phyloP scores from a whole-genome alignment of 345 rosid genomes.

The Laguncularia racemosa region DNA sequence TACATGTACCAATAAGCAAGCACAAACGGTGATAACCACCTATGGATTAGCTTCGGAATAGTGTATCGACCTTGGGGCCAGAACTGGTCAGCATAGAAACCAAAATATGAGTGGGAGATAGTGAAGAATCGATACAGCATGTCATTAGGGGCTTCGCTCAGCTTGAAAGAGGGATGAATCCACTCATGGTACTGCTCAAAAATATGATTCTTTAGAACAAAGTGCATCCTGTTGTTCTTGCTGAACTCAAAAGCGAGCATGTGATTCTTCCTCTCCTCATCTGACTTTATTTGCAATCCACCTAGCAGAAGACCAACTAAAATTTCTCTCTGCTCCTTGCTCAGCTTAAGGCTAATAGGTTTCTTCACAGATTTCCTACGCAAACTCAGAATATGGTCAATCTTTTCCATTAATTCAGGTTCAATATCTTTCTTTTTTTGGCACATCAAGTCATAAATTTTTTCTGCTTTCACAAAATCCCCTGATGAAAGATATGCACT shows the following conservation, averaged over 20 bases:
- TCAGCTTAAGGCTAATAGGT: constrained; percentile 54
- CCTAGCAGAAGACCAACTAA: constrained; percentile 82
- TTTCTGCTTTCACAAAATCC: constrained; percentile 48
- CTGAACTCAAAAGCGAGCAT: constrained; percentile 52
- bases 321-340: constrained; percentile 74
- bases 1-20: constrained; percentile 90
- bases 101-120: constrained; percentile 46
- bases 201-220: constrained; percentile 48
- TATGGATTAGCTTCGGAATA: constrained; percentile 79
- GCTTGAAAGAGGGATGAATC: constrained; percentile 53
- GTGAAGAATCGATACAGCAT: constrained; percentile 44
- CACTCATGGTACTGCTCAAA: constrained; percentile 60
- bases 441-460: constrained; percentile 59
- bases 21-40: constrained; percentile 71
- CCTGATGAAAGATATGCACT: constrained; percentile 51
- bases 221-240: constrained; percentile 41
- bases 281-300: constrained; percentile 61
- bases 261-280: constrained; percentile 48
- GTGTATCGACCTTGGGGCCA: constrained; percentile 45
- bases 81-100: constrained; percentile 72
- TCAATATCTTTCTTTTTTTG: constrained; percentile 60
- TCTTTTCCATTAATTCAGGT: constrained; percentile 45
- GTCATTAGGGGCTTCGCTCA: constrained; percentile 18
- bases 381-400: constrained; percentile 48
- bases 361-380: constrained; percentile 46